A percentile compares a stretch with the other conserved stretches of the same genome.
These are phyloP conservation scores for Amaranthus palmeri DNA, from an alignment of 148 eudicot genomes.

Conservation along the genomic window DNA sequence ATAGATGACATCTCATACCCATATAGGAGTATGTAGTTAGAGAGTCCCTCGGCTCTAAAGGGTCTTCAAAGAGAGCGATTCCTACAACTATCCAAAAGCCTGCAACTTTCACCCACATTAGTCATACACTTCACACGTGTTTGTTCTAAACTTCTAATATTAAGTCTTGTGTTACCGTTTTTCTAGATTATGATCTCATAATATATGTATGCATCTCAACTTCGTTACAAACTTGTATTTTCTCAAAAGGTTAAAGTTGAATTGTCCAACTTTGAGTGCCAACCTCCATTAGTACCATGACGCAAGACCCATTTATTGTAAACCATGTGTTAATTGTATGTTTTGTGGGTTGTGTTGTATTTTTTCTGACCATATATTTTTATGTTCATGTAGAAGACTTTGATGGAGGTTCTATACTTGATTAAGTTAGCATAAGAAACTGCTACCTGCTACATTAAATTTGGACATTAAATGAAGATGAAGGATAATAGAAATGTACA, in stretches of 20 bases:
- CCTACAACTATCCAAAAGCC: no score
- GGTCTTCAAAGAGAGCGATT: no score
- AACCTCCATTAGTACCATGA: constrained; percentile 2
- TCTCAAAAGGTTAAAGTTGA: background rate
- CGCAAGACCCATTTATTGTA: constrained; percentile 1
- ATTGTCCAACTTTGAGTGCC: background rate
- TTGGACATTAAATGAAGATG: constrained; percentile 1
- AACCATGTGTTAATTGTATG: background rate
- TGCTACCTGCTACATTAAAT: constrained; percentile 24
- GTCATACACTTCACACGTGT: background rate
- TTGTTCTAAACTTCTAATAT: no score
- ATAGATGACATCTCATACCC: no score
- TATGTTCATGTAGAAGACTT: no score
- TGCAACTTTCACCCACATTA: background rate
- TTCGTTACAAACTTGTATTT: background rate
- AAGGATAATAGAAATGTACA: background rate
- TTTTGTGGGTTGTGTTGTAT: background rate
- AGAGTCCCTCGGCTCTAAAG: no score
- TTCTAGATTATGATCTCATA: no score
- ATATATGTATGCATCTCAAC: no score
- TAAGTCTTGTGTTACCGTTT: background rate
- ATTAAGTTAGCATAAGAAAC: background rate
- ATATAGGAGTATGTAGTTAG: no score
- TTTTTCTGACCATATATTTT: no score
- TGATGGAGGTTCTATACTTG: background rate